Evolutionary conservation across 2,329 filamentous ascomycete genomes (phyloP).

Genomic region (Cladophialophora exuberans): DNA sequence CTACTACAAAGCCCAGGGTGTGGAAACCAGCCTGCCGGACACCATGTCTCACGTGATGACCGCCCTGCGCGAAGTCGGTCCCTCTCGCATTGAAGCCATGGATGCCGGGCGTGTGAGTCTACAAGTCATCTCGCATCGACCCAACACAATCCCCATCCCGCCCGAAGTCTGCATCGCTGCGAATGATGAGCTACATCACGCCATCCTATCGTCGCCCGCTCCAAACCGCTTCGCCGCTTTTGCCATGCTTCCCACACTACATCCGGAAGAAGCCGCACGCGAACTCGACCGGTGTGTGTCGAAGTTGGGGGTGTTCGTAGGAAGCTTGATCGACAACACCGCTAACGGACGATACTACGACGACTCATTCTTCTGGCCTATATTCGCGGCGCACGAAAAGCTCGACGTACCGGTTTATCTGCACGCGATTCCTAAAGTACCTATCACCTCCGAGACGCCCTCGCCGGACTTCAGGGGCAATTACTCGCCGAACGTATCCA

Average conservation of each 20-base stretch:
- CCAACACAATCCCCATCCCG: constrained; percentile 25
- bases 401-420: constrained; percentile 58
- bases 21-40: constrained; percentile 17
- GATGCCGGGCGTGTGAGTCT: constrained; percentile 25
- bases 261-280: constrained; percentile 41
- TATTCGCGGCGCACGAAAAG: constrained; percentile 48
- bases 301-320: constrained; percentile 52
- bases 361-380: constrained; percentile 45
- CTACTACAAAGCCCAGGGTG: constrained; percentile 20
- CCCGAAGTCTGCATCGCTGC: constrained; percentile 27
- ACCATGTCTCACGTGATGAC: constrained; percentile 20
- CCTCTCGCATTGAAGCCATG: constrained; percentile 26
- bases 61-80: constrained; percentile 25
- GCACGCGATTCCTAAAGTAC: constrained; percentile 45
- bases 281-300: constrained; percentile 46
- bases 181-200: constrained; percentile 29
- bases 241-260: constrained; percentile 46
- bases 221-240: constrained; percentile 46
- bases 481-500: constrained; percentile 21
- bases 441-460: constrained; percentile 35
- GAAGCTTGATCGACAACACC: constrained; percentile 51
- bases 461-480: constrained; percentile 21
- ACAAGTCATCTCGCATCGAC: constrained; percentile 32
- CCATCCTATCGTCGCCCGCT: constrained; percentile 36
- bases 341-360: constrained; percentile 46